Conservation (phyloP, 225 moss, liverwort and hornwort species). For the Sphagnum tenellum region DNA sequence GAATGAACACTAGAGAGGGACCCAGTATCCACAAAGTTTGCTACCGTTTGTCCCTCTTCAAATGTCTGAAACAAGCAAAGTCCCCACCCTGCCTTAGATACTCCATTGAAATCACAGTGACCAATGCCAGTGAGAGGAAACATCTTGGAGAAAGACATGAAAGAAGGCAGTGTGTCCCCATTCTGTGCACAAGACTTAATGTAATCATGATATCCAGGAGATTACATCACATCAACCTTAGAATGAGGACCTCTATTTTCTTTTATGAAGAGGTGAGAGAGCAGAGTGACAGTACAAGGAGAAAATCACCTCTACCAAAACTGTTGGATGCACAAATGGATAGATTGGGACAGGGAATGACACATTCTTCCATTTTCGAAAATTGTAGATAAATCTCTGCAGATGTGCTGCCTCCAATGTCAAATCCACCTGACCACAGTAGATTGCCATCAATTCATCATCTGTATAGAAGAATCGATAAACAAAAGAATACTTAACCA, state of each 20-base stretch:
- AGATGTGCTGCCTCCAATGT: constrained; percentile 92
- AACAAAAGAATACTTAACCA: too few species aligned
- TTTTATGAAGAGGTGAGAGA: too few species aligned
- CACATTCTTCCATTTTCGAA: constrained; percentile 70
- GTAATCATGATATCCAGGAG: too few species aligned
- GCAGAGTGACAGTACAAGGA: not conserved
- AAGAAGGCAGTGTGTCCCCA: too few species aligned
- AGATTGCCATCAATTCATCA: too few species aligned
- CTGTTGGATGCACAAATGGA: constrained; percentile 86
- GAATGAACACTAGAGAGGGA: constrained; percentile 55
- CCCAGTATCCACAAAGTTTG: constrained; percentile 67
- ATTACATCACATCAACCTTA: too few species aligned
- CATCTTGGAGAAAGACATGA: too few species aligned
- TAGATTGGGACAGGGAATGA: constrained; percentile 79
- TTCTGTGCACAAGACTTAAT: too few species aligned
- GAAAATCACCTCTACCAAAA: constrained; percentile 78
- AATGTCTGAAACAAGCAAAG: constrained; percentile 50
- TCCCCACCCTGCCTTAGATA: constrained; percentile 8
- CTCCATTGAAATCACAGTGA: not conserved
- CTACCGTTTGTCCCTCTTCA: constrained; percentile 88
- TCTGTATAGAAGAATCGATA: too few species aligned
- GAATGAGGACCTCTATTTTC: too few species aligned
- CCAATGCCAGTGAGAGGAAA: too few species aligned
- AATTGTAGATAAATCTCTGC: constrained; percentile 89
- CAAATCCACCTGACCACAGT: constrained; percentile 56